Percentiles rank a stretch among this genome's conserved stretches.
phyloP scores from a whole-genome alignment of 2,329 filamentous ascomycete genomes.

The Pyricularia grisea region DNA sequence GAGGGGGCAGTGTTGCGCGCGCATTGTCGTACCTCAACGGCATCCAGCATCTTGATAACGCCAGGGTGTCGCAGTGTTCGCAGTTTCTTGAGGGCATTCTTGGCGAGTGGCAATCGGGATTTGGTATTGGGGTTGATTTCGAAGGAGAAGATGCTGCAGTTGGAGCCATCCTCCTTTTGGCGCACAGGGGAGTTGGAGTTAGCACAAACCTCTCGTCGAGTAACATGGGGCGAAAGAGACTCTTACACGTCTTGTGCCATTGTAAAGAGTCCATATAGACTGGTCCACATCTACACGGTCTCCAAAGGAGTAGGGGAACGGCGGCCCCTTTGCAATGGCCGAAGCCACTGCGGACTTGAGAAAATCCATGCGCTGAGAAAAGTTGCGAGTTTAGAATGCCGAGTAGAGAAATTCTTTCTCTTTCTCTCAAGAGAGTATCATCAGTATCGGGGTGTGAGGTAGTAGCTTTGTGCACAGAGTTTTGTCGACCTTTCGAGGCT shows the following conservation, averaged over 20 bases:
- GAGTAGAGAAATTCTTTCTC: background rate
- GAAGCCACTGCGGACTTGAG: conserved; percentile 96
- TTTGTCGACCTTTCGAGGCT: background rate
- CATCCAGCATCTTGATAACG: conserved; percentile 88
- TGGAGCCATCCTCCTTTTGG: conserved; percentile 79
- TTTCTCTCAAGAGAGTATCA: background rate
- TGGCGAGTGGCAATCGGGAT: conserved; percentile 73
- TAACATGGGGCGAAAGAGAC: background rate
- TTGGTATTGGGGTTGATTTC: conserved; percentile 79
- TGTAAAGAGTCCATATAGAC: conserved; percentile 94
- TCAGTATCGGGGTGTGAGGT: background rate
- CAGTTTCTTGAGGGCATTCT: conserved; percentile 89
- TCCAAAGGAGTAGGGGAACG: conserved; percentile 87
- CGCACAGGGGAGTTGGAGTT: conserved; percentile 2
- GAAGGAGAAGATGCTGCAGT: conserved; percentile 96
- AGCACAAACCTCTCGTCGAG: background rate
- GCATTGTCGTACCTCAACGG: conserved; percentile 62
- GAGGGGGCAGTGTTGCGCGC: background rate
- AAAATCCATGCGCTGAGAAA: conserved; percentile 66
- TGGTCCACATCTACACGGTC: conserved; percentile 87
- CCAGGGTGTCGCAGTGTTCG: conserved; percentile 90
- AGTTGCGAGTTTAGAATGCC: background rate
- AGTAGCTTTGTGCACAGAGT: background rate
- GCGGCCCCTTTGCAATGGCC: conserved; percentile 87
- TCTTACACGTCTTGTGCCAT: conserved; percentile 79